Base-by-base conservation (phyloP, 257 asterid genomes). In the Leptodermis oblonga region DNA sequence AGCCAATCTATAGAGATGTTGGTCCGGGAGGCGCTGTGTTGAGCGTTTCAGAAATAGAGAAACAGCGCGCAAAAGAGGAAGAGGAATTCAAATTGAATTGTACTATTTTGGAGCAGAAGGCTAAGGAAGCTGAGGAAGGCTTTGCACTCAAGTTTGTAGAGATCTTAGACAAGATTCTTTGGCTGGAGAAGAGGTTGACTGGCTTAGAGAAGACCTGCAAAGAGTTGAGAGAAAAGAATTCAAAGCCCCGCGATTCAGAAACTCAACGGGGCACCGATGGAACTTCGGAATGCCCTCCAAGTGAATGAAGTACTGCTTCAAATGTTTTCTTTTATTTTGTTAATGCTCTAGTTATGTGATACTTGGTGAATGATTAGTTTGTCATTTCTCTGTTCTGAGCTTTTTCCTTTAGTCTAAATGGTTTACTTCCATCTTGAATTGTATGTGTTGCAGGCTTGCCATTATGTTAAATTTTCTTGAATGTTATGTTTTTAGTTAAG, bases 1-100 rank as follows among this genome's bases (percentile, higher is more conserved):
- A 89, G 65, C 77, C 95, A 1, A 75, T 84, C 0, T 93, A 93
- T 81, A 84, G 73, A 76, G 95, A 87, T 74, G 86, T 79, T 37
- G 97, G 96, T 56, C 78, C 79, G 3, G 92, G 95, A 62, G 99
- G 99, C 46, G 83, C 86, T 22, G 84, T 90, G 87, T 59, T 91
- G 86, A 85, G 88, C 51, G 70, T 73, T 56, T 78, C 70, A 8
- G 97, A 87, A 71, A 84, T 91, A 30, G 96, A 89, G 78, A 85
- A 64, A 72, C 78, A 67, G 11, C 75, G 79, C 28, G 74, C 67
- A 77, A 80, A 76, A 75, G 79, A 70, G 65, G 85, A 88, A 77
- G 98, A 92, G 74, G 97, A 90, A 72, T 72, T 30, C 30, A 75
- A 63, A 68, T 15, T 77, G 78, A 79, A 67, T 60, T 86, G 89